Base-by-base conservation (phyloP, 1,139 yeast genomes). In the Zygosaccharomyces sapae region DNA sequence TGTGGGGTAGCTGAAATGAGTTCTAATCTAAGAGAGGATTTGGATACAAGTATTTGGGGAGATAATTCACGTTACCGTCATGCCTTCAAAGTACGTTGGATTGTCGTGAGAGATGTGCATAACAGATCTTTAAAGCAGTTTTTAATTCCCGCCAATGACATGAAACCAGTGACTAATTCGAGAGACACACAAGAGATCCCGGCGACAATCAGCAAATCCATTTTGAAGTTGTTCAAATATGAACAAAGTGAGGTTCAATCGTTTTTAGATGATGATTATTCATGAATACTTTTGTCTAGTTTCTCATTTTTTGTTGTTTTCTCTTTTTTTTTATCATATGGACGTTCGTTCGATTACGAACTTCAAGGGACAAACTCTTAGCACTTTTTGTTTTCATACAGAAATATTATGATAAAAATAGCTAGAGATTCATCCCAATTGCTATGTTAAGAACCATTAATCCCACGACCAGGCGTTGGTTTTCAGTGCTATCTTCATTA, bases 1-100 rank as follows among this genome's bases (percentile, higher is more conserved):
- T 79, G 83, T 61, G 86, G 84, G 0, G 71, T 80, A 12, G 81
- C 82, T 1, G 77, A 75, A 56, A 79, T 80, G 83, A 64, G 61
- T 4, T 65, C 70, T 7, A 61, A 63, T 29, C 59, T 78, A 18
- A 45, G 50, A 27, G 72, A 70, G 48, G 71, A 69, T 53, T 57
- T 66, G 2, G 65, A 70, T 22, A 69, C 74, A 31, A 70, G 72
- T 49, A 68, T 77, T 31, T 79, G 83, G 83, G 61, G 63, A 2
- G 79, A 76, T 53, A 57, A 57, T 16, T 64, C 68, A 35, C 71
- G 74, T 46, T 79, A 79, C 76, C 77, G 72, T 39, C 79, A 79
- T 0, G 66, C 74, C 0, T 80, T 80, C 55, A 70, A 74, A 12
- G 74, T 80, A 1, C 72, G 73, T 45, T 80, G 85, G 84, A 56